phyloP scores from a whole-genome alignment of 495 filamentous ascomycete genomes.

The Neurospora sp. region DNA sequence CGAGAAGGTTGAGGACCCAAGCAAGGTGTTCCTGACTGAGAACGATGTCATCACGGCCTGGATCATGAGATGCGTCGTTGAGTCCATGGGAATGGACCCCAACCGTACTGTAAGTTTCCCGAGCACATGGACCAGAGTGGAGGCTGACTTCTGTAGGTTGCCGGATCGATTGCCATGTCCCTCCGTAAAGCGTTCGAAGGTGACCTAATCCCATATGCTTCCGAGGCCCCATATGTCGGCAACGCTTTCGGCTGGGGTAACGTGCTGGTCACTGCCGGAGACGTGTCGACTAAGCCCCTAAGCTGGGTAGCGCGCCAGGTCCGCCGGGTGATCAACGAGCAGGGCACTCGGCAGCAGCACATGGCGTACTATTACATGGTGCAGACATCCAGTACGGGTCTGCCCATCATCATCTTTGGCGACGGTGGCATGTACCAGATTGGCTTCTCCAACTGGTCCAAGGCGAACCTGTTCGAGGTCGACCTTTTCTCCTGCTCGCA shows the following conservation, averaged over 20 bases:
- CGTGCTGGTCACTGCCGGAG: constrained; percentile 23
- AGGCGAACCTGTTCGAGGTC: constrained; percentile 29
- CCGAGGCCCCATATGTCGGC: constrained; percentile 19
- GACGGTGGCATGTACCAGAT: constrained; percentile 30
- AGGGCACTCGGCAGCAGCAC: constrained; percentile 34
- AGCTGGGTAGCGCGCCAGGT: constrained; percentile 28
- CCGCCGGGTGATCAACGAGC: constrained; percentile 31
- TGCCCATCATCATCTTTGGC: constrained; percentile 28
- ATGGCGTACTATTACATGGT: constrained; percentile 27
- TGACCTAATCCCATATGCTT: constrained; percentile 17
- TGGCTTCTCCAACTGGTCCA: constrained; percentile 36
- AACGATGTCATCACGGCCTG: constrained; percentile 32
- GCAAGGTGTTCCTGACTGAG: constrained; percentile 32
- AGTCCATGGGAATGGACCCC: constrained; percentile 7
- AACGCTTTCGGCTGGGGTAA: constrained; percentile 25
- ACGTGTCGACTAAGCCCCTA: constrained; percentile 30
- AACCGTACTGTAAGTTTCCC: constrained; percentile 6
- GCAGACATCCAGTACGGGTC: constrained; percentile 5
- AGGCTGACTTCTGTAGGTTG: constrained; percentile 8
- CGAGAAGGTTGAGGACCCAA: constrained; percentile 12
- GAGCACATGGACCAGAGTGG: not conserved
- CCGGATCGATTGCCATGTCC: constrained; percentile 19
- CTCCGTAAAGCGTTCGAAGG: constrained; percentile 15
- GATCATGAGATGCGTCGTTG: constrained; percentile 20
- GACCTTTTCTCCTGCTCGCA: constrained; percentile 32